Evolutionary conservation across 305 asterid species (phyloP), one percentile per base, ranked within the genome.

Genomic region (Fraxinus floribunda): DNA sequence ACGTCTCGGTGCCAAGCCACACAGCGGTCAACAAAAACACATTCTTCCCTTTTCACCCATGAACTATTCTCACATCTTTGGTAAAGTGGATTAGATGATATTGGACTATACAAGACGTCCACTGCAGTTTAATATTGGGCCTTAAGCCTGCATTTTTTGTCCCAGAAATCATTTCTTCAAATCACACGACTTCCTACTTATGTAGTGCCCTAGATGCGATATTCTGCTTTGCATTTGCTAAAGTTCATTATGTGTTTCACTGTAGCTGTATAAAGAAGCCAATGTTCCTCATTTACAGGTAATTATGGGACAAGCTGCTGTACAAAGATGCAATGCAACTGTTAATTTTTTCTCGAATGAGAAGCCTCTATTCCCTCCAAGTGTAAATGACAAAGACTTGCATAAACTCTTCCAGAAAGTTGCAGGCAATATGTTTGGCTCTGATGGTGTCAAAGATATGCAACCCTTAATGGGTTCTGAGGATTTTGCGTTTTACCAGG

Each of bases 311-410:
- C 99, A 96, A 93, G 95, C 98, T 13, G 86, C 95, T 3, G 99
- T 96, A 5, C 99, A 93, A 78, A 90, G 98, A 78, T 96, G 99
- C 91, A 96, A 93, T 76, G 98, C 98, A 41, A 92, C 93, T 0
- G 91, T 94, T 4, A 79, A 84, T 34, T 93, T 94, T 18, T 84
- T 85, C 32, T 18, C 88, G 20, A 82, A 84, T 18, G 87, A 88
- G 60, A 86, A 79, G 15, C 89, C 88, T 13, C 85, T 92, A 76
- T 92, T 90, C 84, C 98, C 99, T 46, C 94, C 95, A 22, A 93
- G 97, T 1, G 88, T 91, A 46, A 96, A 96, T 64, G 85, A 91
- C 75, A 66, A 81, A 18, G 85, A 49, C 84, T 85, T 96, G 86
- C 99, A 96, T 81, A 76, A 81, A 39, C 86, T 88, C 82, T 90